Base-by-base conservation (phyloP, 345 rosid genomes). In the Pugionium dolabratum region DNA sequence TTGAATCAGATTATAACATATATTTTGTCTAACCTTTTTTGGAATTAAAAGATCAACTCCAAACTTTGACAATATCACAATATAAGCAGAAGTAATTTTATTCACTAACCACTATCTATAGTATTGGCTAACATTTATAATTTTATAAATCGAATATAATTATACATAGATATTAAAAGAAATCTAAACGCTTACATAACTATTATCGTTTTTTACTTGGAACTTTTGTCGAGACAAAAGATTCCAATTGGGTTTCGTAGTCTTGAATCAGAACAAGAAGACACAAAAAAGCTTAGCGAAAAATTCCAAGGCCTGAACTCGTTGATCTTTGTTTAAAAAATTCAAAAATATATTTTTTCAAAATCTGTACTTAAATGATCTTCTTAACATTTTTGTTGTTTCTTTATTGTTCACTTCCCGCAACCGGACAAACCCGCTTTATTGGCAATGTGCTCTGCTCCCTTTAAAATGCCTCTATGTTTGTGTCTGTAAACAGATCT, bases 381-480 rank as follows among this genome's bases (percentile, higher is more conserved):
- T 34, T 55, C 0, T 44, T 18, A 9, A 4, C 9, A 51, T 32
- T 6, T 35, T 31, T 58, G 29, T 41, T 42, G 28, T n/a, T 40
- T 39, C 35, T 56, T 30, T 39, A 7, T 33, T 3, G 49, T 50
- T 51, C 25, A 29, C 28, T 71, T 71, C 60, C 64, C 67, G 75
- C 75, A 72, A 79, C 78, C 61, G 62, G 83, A 71, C 84, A 76
- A 79, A 68, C 75, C 75, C 70, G 74, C 77, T 83, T 85, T 76
- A 70, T 75, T 75, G 79, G 75, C 75, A 66, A 52, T 67, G 66
- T 82, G 82, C 72, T 73, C 76, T 79, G 78, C 64, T 76, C 63
- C 65, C 71, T 75, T 57, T 49, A 62, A 47, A 53, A 30, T 50
- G 10, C 46, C 62, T 66, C 62, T 54, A 62, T 67, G 64, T 57